phyloP scores from a whole-genome alignment of 345 rosid species.

The Heritiera littoralis region DNA sequence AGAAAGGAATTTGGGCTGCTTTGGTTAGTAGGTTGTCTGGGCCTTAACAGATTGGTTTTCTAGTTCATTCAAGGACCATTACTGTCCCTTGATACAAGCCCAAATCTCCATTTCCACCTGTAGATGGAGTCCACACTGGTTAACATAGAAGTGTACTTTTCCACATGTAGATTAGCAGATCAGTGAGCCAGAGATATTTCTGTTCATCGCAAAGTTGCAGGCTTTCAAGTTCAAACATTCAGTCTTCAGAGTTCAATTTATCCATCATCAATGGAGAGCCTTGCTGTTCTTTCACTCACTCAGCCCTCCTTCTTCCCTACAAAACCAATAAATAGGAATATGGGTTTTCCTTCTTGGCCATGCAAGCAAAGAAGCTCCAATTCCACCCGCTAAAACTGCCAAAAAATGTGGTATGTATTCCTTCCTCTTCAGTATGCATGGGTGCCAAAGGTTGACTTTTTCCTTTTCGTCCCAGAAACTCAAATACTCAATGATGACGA shows the following conservation, averaged over 20 bases:
- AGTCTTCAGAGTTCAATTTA: background rate
- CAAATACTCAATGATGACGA: background rate
- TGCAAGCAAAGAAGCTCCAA: constrained; percentile 25
- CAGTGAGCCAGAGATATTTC: constrained; percentile 18
- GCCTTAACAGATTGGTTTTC: background rate
- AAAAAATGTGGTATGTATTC: constrained; percentile 61
- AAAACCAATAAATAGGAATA: constrained; percentile 18
- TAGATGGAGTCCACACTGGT: too few relatives aligned
- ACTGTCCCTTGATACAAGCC: too few relatives aligned
- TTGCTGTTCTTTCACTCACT: constrained; percentile 22
- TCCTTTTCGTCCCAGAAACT: background rate
- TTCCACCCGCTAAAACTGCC: constrained; percentile 42
- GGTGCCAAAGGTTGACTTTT: too few relatives aligned
- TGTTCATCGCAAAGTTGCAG: background rate
- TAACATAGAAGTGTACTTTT: background rate
- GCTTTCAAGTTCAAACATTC: background rate
- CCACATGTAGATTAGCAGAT: background rate
- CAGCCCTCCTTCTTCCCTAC: constrained; percentile 32
- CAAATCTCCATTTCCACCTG: background rate
- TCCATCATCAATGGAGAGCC: constrained; percentile 32
- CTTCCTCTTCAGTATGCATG: background rate
- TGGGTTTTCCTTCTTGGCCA: constrained; percentile 25
- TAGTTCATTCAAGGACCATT: background rate
- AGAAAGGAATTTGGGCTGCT: too few relatives aligned
- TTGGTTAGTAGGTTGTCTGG: too few relatives aligned